Percentiles rank a stretch among this genome's conserved stretches.
phyloP scores from a whole-genome alignment of 768 basidiomycete species.

The Candolleomyces aberdarensis region DNA sequence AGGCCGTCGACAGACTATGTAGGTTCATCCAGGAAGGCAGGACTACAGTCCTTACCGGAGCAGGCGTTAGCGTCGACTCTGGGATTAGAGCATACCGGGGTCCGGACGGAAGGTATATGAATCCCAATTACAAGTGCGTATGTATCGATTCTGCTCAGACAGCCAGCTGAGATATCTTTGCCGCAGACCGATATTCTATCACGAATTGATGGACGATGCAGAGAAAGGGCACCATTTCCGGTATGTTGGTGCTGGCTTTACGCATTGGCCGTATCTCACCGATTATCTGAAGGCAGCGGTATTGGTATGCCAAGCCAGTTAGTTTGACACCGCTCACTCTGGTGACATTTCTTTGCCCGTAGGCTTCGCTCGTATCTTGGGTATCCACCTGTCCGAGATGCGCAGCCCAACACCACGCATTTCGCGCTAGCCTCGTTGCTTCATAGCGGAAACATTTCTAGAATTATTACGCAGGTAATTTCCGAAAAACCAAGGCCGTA shows the following conservation, averaged over 20 bases:
- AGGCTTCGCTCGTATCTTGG: slow-evolving; percentile 78
- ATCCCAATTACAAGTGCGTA: slow-evolving; percentile 82
- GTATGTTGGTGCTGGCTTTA: slow-evolving; percentile 31
- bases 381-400: slow-evolving; percentile 82
- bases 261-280: not conserved
- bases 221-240: slow-evolving; percentile 67
- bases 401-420: slow-evolving; percentile 87
- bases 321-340: slow-evolving; percentile 7
- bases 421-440: slow-evolving; percentile 83
- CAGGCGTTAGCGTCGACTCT: slow-evolving; percentile 93
- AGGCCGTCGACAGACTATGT: slow-evolving; percentile 59
- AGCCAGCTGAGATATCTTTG: not conserved
- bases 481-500: not conserved
- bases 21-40: slow-evolving; percentile 70
- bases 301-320: slow-evolving; percentile 47
- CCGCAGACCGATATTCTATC: slow-evolving; percentile 69
- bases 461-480: slow-evolving; percentile 74
- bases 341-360: slow-evolving; percentile 15
- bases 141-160: not conserved
- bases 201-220: slow-evolving; percentile 76
- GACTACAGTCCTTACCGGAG: slow-evolving; percentile 77
- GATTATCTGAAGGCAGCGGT: slow-evolving; percentile 61
- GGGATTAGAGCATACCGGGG: slow-evolving; percentile 96
- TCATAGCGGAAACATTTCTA: slow-evolving; percentile 54
- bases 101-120: slow-evolving; percentile 80